A percentile compares a stretch with the other conserved stretches of the same genome.
These are phyloP conservation scores for Pseudonectria foliicola DNA, from an alignment of 2,329 filamentous ascomycete species.

Conservation along the genomic window DNA sequence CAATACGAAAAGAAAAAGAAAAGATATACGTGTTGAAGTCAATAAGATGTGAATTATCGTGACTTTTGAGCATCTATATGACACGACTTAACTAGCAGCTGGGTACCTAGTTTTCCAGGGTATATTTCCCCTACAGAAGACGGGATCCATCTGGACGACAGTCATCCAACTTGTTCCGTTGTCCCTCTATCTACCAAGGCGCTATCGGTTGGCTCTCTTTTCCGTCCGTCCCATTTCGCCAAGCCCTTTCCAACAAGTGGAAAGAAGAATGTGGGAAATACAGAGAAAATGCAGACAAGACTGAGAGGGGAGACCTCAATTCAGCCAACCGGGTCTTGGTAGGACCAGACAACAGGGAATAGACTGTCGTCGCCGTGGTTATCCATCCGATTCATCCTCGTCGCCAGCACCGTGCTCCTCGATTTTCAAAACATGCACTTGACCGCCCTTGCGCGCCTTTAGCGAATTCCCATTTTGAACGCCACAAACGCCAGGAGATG, in stretches of 20 bases:
- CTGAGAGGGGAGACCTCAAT: constrained; percentile 3
- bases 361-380: constrained; percentile 52
- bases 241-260: no score
- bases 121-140: constrained; percentile 29
- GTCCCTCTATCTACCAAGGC: constrained; percentile 46
- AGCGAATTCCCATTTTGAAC: constrained; percentile 37
- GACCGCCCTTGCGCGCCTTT: constrained; percentile 23
- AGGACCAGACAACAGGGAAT: constrained; percentile 62
- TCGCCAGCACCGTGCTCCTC: constrained; percentile 49
- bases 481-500: constrained; percentile 42
- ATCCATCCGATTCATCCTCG: constrained; percentile 60
- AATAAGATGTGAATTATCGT: constrained; percentile 3
- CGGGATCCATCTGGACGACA: constrained; percentile 40
- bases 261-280: no score
- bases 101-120: constrained; percentile 7
- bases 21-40: no score
- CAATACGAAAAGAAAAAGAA: no score
- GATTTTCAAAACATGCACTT: constrained; percentile 27
- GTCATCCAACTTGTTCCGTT: constrained; percentile 57
- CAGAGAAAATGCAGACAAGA: constrained; percentile 5
- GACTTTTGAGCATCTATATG: constrained; percentile 2
- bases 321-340: constrained; percentile 22
- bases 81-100: constrained; percentile 16
- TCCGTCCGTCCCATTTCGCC: constrained; percentile 2
- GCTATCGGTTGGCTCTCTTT: constrained; percentile 1